Evolutionary conservation across 1,139 yeast species (phyloP).

Genomic region (Magnusiomyces tetraspermus): DNA sequence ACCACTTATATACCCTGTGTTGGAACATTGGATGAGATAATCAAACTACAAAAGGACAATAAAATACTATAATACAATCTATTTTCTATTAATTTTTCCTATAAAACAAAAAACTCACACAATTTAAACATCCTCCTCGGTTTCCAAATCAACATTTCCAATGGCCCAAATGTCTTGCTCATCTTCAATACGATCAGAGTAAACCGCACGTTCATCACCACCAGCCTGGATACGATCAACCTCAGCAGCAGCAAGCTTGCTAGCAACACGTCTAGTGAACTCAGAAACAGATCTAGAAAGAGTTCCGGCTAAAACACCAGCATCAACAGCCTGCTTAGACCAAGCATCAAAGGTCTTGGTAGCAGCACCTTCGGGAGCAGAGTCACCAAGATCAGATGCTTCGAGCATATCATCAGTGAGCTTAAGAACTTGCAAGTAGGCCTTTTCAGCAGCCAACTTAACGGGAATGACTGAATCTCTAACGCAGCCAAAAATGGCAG

Average conservation of each 20-base stretch:
- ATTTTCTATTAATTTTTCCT: background rate
- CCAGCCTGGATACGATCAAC: conserved; percentile 82
- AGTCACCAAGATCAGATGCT: conserved; percentile 29
- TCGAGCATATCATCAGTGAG: conserved; percentile 49
- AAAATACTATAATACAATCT: background rate
- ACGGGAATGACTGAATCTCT: conserved; percentile 83
- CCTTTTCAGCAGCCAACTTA: conserved; percentile 90
- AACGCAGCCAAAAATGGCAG: conserved; percentile 71
- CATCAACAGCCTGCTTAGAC: conserved; percentile 33
- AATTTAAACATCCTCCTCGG: conserved; percentile 10
- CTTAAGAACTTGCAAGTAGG: conserved; percentile 62
- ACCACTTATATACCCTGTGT: too few species aligned
- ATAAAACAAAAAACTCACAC: background rate
- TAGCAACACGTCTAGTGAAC: conserved; percentile 79
- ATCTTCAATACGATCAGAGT: conserved; percentile 78
- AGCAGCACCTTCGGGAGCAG: conserved; percentile 19
- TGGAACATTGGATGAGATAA: background rate
- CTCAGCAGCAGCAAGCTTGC: conserved; percentile 73
- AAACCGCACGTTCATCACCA: conserved; percentile 81
- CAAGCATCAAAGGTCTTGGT: conserved; percentile 46
- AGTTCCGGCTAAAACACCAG: conserved; percentile 25
- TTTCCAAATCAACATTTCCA: conserved; percentile 50
- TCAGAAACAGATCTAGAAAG: conserved; percentile 70
- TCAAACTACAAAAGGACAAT: background rate
- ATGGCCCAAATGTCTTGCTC: conserved; percentile 83